These are phyloP conservation scores for Cystofilobasidium ferigula DNA, from an alignment of 768 basidiomycete genomes.

Conservation along the genomic window DNA sequence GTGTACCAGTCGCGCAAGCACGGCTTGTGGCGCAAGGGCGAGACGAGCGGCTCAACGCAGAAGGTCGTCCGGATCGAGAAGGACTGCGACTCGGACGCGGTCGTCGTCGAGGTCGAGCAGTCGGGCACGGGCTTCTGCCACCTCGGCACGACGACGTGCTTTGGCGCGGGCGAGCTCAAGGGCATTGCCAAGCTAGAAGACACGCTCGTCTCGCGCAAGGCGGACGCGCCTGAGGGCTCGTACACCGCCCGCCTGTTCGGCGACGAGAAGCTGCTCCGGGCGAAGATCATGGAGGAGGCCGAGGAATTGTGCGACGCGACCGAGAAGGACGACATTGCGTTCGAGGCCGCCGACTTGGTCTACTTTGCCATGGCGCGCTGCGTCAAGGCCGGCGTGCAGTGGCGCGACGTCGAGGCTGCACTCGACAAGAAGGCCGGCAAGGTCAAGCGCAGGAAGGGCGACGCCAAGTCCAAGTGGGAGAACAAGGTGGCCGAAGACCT, in stretches of 20 bases:
- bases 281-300: slow-evolving; percentile 97
- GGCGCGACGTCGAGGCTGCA: slow-evolving; percentile 71
- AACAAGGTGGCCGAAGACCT: slow-evolving; percentile 21
- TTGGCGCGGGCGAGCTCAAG: slow-evolving; percentile 51
- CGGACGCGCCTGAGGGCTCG: slow-evolving; percentile 72
- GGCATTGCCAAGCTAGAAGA: slow-evolving; percentile 72
- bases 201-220: slow-evolving; percentile 60
- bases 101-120: slow-evolving; percentile 78
- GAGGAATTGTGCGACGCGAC: slow-evolving; percentile 83
- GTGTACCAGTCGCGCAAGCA: slow-evolving; percentile 94
- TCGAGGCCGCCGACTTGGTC: slow-evolving; percentile 87
- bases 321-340: slow-evolving; percentile 69
- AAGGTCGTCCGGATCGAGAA: slow-evolving; percentile 66
- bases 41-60: slow-evolving; percentile 88
- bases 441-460: slow-evolving; percentile 74
- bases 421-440: slow-evolving; percentile 76
- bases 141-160: slow-evolving; percentile 74
- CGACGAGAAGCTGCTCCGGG: slow-evolving; percentile 65
- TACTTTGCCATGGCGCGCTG: slow-evolving; percentile 87
- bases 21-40: slow-evolving; percentile 93
- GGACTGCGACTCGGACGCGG: slow-evolving; percentile 86
- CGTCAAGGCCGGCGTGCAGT: slow-evolving; percentile 63
- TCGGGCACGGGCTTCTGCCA: slow-evolving; percentile 91
- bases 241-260: slow-evolving; percentile 81
- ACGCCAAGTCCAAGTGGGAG: slow-evolving; percentile 68